phyloP scores from a whole-genome alignment of 2,329 filamentous ascomycete genomes.

The Nothophaeocryptopus gaeumannii region DNA sequence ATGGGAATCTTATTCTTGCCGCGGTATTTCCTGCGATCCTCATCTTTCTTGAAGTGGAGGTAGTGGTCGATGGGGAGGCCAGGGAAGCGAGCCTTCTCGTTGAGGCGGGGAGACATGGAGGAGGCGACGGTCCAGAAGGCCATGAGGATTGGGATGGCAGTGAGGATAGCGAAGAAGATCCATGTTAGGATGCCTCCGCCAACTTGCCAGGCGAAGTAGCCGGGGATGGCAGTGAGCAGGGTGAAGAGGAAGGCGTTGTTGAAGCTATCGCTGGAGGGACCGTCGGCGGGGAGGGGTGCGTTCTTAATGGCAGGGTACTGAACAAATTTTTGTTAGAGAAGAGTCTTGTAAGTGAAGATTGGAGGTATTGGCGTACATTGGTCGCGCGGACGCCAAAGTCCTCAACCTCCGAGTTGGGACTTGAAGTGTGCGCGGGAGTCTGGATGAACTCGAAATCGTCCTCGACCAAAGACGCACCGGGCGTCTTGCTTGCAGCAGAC shows the following conservation, averaged over 20 bases:
- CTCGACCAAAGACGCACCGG: conserved; percentile 39
- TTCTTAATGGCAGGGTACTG: conserved; percentile 90
- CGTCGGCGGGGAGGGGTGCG: conserved; percentile 88
- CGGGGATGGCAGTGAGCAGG: conserved; percentile 68
- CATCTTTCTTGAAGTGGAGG: conserved; percentile 69
- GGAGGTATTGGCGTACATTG: conserved; percentile 41
- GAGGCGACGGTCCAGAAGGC: conserved; percentile 81
- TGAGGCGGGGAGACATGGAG: conserved; percentile 79
- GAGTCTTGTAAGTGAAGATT: conserved; percentile 4
- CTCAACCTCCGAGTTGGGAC: conserved; percentile 49
- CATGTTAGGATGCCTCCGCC: conserved; percentile 83
- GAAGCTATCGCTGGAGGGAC: conserved; percentile 79
- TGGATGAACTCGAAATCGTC: conserved; percentile 65
- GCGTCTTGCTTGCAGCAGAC: conserved; percentile 11
- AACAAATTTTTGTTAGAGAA: conserved; percentile 10
- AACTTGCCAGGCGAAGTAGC: conserved; percentile 77
- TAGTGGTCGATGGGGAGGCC: conserved; percentile 89
- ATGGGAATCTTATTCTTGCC: conserved; percentile 80
- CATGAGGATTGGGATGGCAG: conserved; percentile 73
- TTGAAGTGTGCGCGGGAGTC: conserved; percentile 55
- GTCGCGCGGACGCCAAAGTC: conserved; percentile 62
- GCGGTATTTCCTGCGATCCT: conserved; percentile 64
- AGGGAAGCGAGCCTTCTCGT: conserved; percentile 84
- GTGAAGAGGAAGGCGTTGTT: conserved; percentile 74
- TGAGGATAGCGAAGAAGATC: conserved; percentile 79